Conservation (phyloP, 2,329 filamentous ascomycete genomes). For the Tolypocladium guangdongense region DNA sequence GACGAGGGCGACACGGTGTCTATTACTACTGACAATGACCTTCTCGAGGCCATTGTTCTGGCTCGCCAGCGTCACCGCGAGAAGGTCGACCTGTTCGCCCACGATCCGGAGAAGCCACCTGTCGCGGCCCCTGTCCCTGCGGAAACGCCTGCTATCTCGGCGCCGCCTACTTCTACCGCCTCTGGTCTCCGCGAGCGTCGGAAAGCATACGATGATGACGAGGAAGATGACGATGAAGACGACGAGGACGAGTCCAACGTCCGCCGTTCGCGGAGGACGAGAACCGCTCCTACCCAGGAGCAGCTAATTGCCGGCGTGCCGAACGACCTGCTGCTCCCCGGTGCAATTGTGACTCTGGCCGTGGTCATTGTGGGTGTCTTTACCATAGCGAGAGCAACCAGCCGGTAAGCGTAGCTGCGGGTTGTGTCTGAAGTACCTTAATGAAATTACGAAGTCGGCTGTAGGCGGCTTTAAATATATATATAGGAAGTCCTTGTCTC, state of each 20-base stretch:
- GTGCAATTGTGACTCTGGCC: constrained; percentile 89
- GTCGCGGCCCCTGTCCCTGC: constrained; percentile 48
- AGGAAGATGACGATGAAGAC: constrained; percentile 42
- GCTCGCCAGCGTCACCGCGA: constrained; percentile 68
- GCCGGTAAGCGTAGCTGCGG: constrained; percentile 28
- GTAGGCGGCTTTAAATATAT: constrained; percentile 20
- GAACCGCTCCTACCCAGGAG: constrained; percentile 41
- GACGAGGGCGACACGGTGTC: constrained; percentile 95
- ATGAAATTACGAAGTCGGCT: constrained; percentile 24
- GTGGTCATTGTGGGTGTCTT: constrained; percentile 93
- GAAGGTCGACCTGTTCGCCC: constrained; percentile 95
- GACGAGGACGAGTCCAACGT: constrained; percentile 35
- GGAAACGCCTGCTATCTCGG: constrained; percentile 28
- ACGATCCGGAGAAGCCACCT: constrained; percentile 84
- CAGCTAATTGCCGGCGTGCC: constrained; percentile 85
- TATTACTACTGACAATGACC: constrained; percentile 89
- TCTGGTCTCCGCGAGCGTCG: constrained; percentile 39
- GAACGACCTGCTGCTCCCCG: constrained; percentile 86
- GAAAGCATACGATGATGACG: constrained; percentile 35
- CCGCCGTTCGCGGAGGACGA: constrained; percentile 32
- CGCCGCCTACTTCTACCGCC: constrained; percentile 37
- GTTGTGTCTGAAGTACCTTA: constrained; percentile 11
- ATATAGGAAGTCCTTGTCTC: constrained; percentile 14
- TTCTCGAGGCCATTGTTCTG: constrained; percentile 79
- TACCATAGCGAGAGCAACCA: constrained; percentile 62